These are phyloP conservation scores for Podospora pseudocomata DNA, from an alignment of 495 filamentous ascomycete genomes.

Conservation along the genomic window DNA sequence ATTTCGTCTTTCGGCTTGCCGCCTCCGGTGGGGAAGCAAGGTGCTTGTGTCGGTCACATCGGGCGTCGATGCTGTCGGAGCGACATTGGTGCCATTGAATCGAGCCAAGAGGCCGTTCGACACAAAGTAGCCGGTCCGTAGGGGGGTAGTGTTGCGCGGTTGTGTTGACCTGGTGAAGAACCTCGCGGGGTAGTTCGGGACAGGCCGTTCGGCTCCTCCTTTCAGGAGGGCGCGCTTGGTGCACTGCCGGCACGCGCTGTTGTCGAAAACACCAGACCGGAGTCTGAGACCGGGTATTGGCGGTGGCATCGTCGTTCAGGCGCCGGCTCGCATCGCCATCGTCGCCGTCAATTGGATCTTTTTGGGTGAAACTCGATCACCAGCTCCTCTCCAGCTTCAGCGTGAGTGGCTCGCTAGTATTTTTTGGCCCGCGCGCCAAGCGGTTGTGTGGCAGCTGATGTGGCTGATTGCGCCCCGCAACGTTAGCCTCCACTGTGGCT, in stretches of 20 bases:
- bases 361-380: slow-evolving; percentile 15
- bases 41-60: slow-evolving; percentile 16
- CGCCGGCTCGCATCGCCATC: slow-evolving; percentile 34
- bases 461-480: slow-evolving; percentile 7
- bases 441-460: slow-evolving; percentile 10
- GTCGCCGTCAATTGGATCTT: slow-evolving; percentile 11
- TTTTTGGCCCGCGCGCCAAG: slow-evolving; percentile 1
- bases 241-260: slow-evolving; percentile 31
- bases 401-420: not conserved
- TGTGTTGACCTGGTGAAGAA: slow-evolving; percentile 27
- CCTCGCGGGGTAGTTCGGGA: slow-evolving; percentile 5
- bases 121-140: slow-evolving; percentile 41
- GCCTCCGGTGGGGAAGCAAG: slow-evolving; percentile 42
- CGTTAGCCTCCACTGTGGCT: not conserved
- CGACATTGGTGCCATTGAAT: slow-evolving; percentile 23
- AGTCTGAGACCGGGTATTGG: slow-evolving; percentile 26
- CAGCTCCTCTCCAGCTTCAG: slow-evolving; percentile 7
- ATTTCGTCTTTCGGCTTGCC: slow-evolving; percentile 36
- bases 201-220: not conserved
- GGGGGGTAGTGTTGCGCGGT: slow-evolving; percentile 16
- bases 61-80: slow-evolving; percentile 4
- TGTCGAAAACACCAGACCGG: slow-evolving; percentile 19
- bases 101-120: slow-evolving; percentile 38
- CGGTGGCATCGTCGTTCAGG: slow-evolving; percentile 31
- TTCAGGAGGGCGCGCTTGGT: slow-evolving; percentile 23